Base-by-base conservation (phyloP, 441 rosid genomes). In the Corymbia citriodora region DNA sequence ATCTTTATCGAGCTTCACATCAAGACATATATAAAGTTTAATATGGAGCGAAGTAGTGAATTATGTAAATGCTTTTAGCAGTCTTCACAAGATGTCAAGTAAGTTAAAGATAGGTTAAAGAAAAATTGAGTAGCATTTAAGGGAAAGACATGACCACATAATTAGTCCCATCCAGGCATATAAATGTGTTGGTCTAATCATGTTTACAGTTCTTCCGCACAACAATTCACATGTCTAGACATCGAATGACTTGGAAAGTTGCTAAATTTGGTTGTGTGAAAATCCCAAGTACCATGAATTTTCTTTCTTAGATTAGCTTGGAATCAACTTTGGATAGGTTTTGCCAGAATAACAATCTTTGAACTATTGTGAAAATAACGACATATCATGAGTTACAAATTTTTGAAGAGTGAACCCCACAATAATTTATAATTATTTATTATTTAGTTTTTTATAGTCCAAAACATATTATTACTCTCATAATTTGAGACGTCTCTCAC, bases 281-380 rank as follows among this genome's bases (percentile, higher is more conserved):
- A 4, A 63, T 63, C 70, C 70, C 29, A 63, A 63, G 8, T 29
- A 29, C 33, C 4, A 12, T 2, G 31, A 63, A 63, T 29, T 63
- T 61, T 29, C 70, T 63, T 63, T 29, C 12, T 63, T 63, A 29
- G n/a, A 29, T 63, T 63, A 57, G 70, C 33, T 63, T 29, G 33
- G 4, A 63, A 29, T 4, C n/a, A 1, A 63, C 14, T 29, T 29
- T 63, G n/a, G 3, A 63, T 29, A 16, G 2, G 3, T 57, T 57
- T 57, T 57, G 63, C 63, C 23, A 23, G 29, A 11, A 57, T 2
- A 57, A 57, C 0, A 57, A 12, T 57, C 2, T 21, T 57, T 57
- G 6, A 12, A 6, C 0, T 57, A 57, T 0, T 57, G 0, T 57
- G 3, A 57, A 23, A 57, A 23, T 23, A 57, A 23, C 0, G 25